Base-by-base conservation (phyloP, 2,329 filamentous ascomycete genomes). In the Didymella arachidicola region DNA sequence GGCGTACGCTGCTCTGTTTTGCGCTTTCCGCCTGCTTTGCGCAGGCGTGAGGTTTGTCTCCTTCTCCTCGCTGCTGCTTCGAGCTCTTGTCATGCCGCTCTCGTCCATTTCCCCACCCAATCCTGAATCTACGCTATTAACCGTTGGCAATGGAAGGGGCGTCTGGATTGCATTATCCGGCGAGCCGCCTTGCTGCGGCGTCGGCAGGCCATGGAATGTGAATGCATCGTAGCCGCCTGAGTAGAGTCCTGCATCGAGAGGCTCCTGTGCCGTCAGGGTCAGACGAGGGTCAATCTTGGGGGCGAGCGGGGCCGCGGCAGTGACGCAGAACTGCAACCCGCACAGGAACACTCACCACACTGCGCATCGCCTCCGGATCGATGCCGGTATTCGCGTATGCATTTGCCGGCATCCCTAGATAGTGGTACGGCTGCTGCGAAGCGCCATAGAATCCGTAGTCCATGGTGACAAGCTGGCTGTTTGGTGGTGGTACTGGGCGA, bases 1-100 rank as follows among this genome's bases (percentile, higher is more conserved):
- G 18, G 79, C 87, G 76, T 86, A 90, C 88, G 89, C 89, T 76
- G 88, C 88, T 70, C 89, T 79, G 65, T 91, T 91, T 72, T 91
- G 89, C 47, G 86, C 88, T 75, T 91, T 91, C 64, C 89, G 81
- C 64, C 80, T 69, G 67, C 86, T 85, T 69, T 81, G 80, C 47
- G 79, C 79, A 26, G 79, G 79, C 52, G 80, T 83, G 48, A 82
- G 69, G 32, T 62, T 67, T 7, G 52, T 16, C 34, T 80, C 78
- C 66, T 81, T 81, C 68, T 81, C 80, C 60, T 81, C 80, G 60
- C 79, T 81, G 65, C 79, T 81, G 60, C 79, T 77, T 30, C 79
- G 67, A 36, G 77, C 71, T 66, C 69, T 50, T 72, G 65, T 66
- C 42, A 50, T 57, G 57, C 69, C 67, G 57, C 62, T 61, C 51